These are phyloP conservation scores for Ostreobium quekettii DNA, from an alignment of 139 green algal genomes.

Conservation along the genomic window DNA sequence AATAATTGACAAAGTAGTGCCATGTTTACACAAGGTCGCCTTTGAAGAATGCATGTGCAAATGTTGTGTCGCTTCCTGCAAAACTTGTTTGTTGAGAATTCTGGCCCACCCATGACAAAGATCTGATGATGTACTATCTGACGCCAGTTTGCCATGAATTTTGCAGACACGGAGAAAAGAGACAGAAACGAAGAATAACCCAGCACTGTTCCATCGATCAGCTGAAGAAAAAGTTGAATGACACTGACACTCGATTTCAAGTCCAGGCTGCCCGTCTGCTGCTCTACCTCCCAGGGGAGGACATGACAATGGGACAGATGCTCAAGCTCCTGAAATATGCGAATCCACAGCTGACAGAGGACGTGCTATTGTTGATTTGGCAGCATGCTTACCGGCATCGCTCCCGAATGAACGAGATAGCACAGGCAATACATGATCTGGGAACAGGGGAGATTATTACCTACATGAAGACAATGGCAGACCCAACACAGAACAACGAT, in stretches of 20 bases:
- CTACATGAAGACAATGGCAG: background rate
- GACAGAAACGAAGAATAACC: background rate
- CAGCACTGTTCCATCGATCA: background rate
- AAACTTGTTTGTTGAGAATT: background rate
- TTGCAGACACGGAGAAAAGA: background rate
- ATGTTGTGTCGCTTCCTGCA: no score
- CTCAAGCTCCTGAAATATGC: background rate
- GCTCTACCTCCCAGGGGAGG: background rate
- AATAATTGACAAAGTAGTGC: background rate
- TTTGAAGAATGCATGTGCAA: no score
- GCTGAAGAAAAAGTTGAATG: background rate
- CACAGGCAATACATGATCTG: background rate
- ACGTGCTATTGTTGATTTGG: background rate
- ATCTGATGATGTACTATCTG: no score
- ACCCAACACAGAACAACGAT: slow-evolving; percentile 8
- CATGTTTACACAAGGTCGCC: no score
- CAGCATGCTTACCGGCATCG: background rate
- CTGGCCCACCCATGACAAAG: background rate
- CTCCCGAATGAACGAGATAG: background rate
- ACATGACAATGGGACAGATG: background rate
- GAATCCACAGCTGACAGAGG: slow-evolving; percentile 1
- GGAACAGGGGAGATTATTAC: slow-evolving; percentile 1
- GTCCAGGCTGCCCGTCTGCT: slow-evolving; percentile 13
- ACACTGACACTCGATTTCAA: background rate
- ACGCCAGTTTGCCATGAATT: no score